phyloP scores from a whole-genome alignment of 2,329 filamentous ascomycete genomes.

The Akanthomyces lecanii region DNA sequence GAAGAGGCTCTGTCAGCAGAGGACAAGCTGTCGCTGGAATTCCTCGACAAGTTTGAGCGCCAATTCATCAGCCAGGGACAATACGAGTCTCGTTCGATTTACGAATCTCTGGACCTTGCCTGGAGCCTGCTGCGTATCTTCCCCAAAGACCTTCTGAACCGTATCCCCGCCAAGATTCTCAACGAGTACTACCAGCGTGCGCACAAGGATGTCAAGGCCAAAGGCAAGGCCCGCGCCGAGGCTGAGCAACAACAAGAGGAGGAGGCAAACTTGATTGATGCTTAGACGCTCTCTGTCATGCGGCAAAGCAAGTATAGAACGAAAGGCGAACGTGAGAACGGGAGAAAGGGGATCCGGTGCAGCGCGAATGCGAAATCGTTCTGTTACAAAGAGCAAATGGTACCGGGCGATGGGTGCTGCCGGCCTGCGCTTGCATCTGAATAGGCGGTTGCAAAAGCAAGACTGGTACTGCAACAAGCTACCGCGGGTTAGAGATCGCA shows the following conservation, averaged over 20 bases:
- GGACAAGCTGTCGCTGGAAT: constrained; percentile 96
- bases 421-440: not conserved
- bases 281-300: constrained; percentile 31
- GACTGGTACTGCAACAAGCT: not conserved
- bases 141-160: constrained; percentile 96
- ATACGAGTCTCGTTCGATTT: constrained; percentile 89
- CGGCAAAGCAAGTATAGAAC: constrained; percentile 11
- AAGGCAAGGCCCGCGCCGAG: constrained; percentile 52
- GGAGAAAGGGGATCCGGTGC: not conserved
- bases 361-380: not conserved
- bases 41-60: constrained; percentile 96
- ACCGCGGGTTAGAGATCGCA: constrained; percentile 15
- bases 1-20: constrained; percentile 94
- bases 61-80: constrained; percentile 89
- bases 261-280: constrained; percentile 60
- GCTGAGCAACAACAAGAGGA: constrained; percentile 38
- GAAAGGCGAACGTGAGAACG: constrained; percentile 20
- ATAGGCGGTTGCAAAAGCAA: not conserved
- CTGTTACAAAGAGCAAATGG: not conserved
- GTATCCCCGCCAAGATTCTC: constrained; percentile 78
- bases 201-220: constrained; percentile 57
- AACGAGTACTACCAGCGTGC: constrained; percentile 78
- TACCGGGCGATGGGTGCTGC: not conserved
- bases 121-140: constrained; percentile 97
- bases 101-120: constrained; percentile 89